phyloP scores from a whole-genome alignment of 1,139 yeast species.

The Yamadazyma buinensis region DNA sequence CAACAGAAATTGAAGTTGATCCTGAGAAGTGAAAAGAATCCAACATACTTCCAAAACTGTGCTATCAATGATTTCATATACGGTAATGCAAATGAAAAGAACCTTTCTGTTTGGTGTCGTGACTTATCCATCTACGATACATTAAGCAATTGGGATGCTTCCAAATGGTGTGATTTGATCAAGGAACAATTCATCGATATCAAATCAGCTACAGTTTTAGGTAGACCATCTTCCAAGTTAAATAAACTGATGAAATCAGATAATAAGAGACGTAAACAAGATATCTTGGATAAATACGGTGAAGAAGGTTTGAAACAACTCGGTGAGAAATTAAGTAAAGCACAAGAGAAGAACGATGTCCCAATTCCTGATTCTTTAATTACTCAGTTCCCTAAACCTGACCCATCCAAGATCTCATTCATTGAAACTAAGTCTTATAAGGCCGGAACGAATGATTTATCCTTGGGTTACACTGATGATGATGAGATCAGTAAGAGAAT shows the following conservation, averaged over 20 bases:
- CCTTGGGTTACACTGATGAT: slow-evolving; percentile 13
- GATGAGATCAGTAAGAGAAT: slow-evolving; percentile 28
- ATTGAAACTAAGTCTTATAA: slow-evolving; percentile 64
- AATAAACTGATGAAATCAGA: slow-evolving; percentile 52
- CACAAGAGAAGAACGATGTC: slow-evolving; percentile 63
- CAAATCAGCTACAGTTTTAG: slow-evolving; percentile 69
- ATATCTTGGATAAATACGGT: slow-evolving; percentile 54
- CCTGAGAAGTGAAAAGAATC: slow-evolving; percentile 62
- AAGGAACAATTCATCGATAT: slow-evolving; percentile 55
- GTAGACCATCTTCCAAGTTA: slow-evolving; percentile 66
- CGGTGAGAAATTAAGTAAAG: slow-evolving; percentile 49
- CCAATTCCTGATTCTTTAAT: slow-evolving; percentile 73
- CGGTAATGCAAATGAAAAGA: slow-evolving; percentile 61
- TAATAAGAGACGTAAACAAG: slow-evolving; percentile 45
- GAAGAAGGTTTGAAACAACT: slow-evolving; percentile 56
- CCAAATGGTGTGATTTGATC: slow-evolving; percentile 64
- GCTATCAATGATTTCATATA: slow-evolving; percentile 80
- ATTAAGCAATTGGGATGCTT: slow-evolving; percentile 56
- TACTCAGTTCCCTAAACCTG: slow-evolving; percentile 61
- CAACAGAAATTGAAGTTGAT: slow-evolving; percentile 64
- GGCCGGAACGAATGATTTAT: slow-evolving; percentile 35
- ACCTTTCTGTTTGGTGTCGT: slow-evolving; percentile 51
- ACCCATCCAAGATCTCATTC: slow-evolving; percentile 70
- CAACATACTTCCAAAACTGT: slow-evolving; percentile 57
- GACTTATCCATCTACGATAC: slow-evolving; percentile 58